These are phyloP conservation scores for Scytalidium lignicola DNA, from an alignment of 2,329 filamentous ascomycete species.

Conservation along the genomic window DNA sequence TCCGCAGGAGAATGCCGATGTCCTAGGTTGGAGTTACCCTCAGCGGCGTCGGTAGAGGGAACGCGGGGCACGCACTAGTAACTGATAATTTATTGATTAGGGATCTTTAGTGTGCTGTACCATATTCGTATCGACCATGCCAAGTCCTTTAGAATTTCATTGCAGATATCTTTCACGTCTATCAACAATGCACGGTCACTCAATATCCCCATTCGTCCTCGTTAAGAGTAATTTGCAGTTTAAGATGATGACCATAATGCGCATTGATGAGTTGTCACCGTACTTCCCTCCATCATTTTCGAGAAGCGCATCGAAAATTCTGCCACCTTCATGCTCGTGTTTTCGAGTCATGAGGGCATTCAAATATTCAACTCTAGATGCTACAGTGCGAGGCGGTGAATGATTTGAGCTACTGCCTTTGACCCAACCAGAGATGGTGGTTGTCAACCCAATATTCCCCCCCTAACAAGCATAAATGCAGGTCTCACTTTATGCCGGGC, in stretches of 20 bases:
- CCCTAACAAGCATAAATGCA: background rate
- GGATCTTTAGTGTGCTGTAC: too few relatives aligned
- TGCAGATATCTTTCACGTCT: too few relatives aligned
- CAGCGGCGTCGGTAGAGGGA: too few relatives aligned
- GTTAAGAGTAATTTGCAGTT: background rate
- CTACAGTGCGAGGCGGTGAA: background rate
- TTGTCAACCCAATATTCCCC: background rate
- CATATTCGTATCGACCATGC: too few relatives aligned
- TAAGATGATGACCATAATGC: background rate
- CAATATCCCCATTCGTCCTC: background rate
- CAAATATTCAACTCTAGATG: background rate
- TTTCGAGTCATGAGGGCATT: background rate
- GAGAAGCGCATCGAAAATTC: too few relatives aligned
- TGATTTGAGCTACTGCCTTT: background rate
- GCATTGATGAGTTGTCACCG: background rate
- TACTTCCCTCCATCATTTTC: background rate
- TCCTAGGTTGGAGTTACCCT: too few relatives aligned
- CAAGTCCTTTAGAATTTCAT: too few relatives aligned
- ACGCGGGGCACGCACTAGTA: too few relatives aligned
- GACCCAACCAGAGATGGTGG: background rate
- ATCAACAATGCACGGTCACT: too few relatives aligned
- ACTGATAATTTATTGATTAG: too few relatives aligned
- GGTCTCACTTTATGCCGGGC: background rate
- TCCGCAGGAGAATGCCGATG: too few relatives aligned
- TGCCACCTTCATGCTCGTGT: background rate